A percentile compares a stretch with the other conserved stretches of the same genome.
phyloP scores from a whole-genome alignment of 345 rosid species.

The Citrus australasica region DNA sequence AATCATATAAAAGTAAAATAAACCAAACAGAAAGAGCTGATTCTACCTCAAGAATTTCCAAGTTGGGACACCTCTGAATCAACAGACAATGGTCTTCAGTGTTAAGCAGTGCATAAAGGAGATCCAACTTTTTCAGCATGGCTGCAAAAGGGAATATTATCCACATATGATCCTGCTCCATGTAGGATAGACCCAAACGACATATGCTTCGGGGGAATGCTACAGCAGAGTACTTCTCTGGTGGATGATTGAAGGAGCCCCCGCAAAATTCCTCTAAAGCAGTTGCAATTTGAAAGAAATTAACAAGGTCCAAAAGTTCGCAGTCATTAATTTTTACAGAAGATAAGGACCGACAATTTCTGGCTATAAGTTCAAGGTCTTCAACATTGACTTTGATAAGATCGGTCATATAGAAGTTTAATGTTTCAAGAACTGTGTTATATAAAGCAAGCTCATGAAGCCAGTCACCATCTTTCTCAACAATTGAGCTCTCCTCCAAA shows the following conservation, averaged over 20 bases:
- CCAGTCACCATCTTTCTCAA: conserved; percentile 78
- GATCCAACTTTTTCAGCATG: conserved; percentile 72
- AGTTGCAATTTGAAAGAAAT: conserved; percentile 64
- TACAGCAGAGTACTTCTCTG: conserved; percentile 46
- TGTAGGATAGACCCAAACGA: conserved; percentile 68
- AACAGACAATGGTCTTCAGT: conserved; percentile 80
- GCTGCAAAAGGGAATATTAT: conserved; percentile 77
- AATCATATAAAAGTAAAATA: background rate
- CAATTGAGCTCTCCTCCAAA: conserved; percentile 76
- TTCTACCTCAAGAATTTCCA: conserved; percentile 92
- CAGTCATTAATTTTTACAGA: conserved; percentile 76
- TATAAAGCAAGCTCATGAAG: conserved; percentile 78
- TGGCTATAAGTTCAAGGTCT: conserved; percentile 82
- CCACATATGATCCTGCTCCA: conserved; percentile 72
- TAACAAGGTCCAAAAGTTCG: conserved; percentile 67
- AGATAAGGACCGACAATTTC: conserved; percentile 56
- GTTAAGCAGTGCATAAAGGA: conserved; percentile 76
- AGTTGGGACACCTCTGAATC: conserved; percentile 75
- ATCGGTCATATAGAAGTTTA: conserved; percentile 85
- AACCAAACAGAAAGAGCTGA: background rate
- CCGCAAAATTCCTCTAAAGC: conserved; percentile 89
- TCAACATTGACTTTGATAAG: conserved; percentile 40
- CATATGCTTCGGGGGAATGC: conserved; percentile 58
- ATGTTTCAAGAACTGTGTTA: conserved; percentile 68
- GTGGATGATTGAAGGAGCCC: conserved; percentile 57